Percentiles rank a stretch among this genome's conserved stretches.
Conservation (phyloP, 2,329 filamentous ascomycete genomes). For the Mycosphaerelloides madeirae region DNA sequence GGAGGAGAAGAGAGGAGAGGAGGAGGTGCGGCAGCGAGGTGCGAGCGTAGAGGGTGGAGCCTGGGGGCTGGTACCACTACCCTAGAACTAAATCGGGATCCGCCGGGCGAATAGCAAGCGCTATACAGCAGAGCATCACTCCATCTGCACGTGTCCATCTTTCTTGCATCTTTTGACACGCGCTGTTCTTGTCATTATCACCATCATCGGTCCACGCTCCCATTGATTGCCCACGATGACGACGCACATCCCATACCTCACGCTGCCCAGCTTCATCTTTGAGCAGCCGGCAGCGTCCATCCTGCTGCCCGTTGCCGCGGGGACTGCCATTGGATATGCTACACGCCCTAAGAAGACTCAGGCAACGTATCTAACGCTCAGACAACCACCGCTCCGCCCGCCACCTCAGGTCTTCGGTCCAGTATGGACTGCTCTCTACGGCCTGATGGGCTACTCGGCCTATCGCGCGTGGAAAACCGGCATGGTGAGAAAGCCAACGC, state of each 20-base stretch:
- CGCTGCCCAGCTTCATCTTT: slow-evolving; percentile 67
- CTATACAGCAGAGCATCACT: too few relatives aligned
- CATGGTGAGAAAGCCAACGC: too few relatives aligned
- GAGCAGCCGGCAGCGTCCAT: slow-evolving; percentile 67
- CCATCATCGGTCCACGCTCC: neutral
- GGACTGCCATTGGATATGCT: slow-evolving; percentile 67
- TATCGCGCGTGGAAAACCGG: slow-evolving; percentile 68
- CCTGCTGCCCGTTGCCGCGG: slow-evolving; percentile 68
- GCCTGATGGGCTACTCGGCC: slow-evolving; percentile 81
- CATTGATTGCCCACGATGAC: slow-evolving; percentile 57
- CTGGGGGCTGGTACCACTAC: too few relatives aligned
- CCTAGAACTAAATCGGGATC: too few relatives aligned
- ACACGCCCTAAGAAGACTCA: slow-evolving; percentile 57
- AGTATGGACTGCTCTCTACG: slow-evolving; percentile 56
- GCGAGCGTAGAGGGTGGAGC: neutral
- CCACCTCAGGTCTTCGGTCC: slow-evolving; percentile 56
- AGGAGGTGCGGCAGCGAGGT: too few relatives aligned
- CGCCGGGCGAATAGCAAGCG: too few relatives aligned
- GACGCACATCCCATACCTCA: slow-evolving; percentile 71
- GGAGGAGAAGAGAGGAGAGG: neutral
- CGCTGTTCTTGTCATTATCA: too few relatives aligned
- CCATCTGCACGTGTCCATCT: too few relatives aligned
- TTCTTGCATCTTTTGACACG: too few relatives aligned
- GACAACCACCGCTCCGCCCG: slow-evolving; percentile 58
- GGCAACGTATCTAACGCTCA: slow-evolving; percentile 59